Evolutionary conservation across 768 basidiomycete genomes (phyloP).

Genomic region (Trametes sanguinea): DNA sequence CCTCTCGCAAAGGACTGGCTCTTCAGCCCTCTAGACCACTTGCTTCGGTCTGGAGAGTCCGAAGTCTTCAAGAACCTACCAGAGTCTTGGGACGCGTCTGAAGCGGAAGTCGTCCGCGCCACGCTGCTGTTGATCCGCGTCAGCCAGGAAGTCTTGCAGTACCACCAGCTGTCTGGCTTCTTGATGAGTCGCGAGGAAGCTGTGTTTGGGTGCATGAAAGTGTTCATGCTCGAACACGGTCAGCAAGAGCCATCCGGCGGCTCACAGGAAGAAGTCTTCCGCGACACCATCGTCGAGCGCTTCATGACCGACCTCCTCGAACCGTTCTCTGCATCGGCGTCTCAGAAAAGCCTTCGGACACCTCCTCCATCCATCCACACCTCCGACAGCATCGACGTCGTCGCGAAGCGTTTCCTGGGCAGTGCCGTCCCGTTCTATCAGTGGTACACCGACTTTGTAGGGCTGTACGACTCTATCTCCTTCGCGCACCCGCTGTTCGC

Average conservation of each 20-base stretch:
- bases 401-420: constrained; percentile 62
- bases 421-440: constrained; percentile 83
- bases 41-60: constrained; percentile 76
- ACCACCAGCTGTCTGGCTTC: constrained; percentile 44
- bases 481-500: constrained; percentile 80
- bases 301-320: constrained; percentile 62
- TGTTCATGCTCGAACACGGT: constrained; percentile 95
- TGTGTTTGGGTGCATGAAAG: constrained; percentile 84
- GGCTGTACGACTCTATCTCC: constrained; percentile 88
- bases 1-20: constrained; percentile 66
- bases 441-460: constrained; percentile 89
- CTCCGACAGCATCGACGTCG: constrained; percentile 49
- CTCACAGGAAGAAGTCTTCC: constrained; percentile 67
- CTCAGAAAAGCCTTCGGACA: constrained; percentile 23
- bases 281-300: constrained; percentile 63
- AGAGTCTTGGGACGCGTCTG: constrained; percentile 72
- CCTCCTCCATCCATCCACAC: constrained; percentile 20
- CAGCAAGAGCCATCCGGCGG: constrained; percentile 39
- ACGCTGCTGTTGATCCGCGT: constrained; percentile 63
- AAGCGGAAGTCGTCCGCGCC: constrained; percentile 73
- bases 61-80: constrained; percentile 71
- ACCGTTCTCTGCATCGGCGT: constrained; percentile 47
- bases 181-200: constrained; percentile 55
- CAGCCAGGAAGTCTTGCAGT: constrained; percentile 46
- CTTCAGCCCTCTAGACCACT: constrained; percentile 68